Conservation (phyloP, 2,329 filamentous ascomycete species). For the Neopestalotiopsis clavispora region DNA sequence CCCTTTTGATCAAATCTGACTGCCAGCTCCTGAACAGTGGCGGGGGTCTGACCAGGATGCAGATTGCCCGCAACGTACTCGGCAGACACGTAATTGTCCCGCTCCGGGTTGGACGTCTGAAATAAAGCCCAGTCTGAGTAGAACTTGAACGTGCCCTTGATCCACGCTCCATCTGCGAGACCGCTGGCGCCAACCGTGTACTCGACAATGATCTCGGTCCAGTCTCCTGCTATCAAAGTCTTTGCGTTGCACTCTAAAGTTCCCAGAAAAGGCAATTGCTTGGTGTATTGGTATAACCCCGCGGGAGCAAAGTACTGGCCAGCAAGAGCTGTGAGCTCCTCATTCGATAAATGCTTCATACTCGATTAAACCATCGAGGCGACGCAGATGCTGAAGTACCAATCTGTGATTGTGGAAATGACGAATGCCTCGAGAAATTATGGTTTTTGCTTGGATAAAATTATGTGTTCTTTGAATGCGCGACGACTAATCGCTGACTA, state of each 20-base stretch:
- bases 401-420: not conserved
- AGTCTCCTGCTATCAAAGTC: conserved; percentile 32
- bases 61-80: conserved; percentile 34
- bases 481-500: not conserved
- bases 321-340: conserved; percentile 26
- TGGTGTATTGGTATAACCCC: conserved; percentile 34
- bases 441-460: not conserved
- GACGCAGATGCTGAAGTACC: not conserved
- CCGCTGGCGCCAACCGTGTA: conserved; percentile 33
- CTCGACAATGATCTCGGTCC: conserved; percentile 29
- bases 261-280: conserved; percentile 35
- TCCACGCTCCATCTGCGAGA: conserved; percentile 41
- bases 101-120: conserved; percentile 35
- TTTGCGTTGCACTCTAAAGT: conserved; percentile 29
- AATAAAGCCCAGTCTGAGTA: conserved; percentile 43
- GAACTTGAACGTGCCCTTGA: conserved; percentile 44
- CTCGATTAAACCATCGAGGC: not conserved
- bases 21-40: conserved; percentile 37
- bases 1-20: conserved; percentile 44
- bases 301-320: conserved; percentile 33
- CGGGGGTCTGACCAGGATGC: conserved; percentile 34
- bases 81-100: conserved; percentile 39
- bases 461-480: not conserved
- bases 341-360: conserved; percentile 30
- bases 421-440: not conserved